These are phyloP conservation scores for Podospora fimiseda DNA, from an alignment of 495 filamentous ascomycete genomes.

Conservation along the genomic window DNA sequence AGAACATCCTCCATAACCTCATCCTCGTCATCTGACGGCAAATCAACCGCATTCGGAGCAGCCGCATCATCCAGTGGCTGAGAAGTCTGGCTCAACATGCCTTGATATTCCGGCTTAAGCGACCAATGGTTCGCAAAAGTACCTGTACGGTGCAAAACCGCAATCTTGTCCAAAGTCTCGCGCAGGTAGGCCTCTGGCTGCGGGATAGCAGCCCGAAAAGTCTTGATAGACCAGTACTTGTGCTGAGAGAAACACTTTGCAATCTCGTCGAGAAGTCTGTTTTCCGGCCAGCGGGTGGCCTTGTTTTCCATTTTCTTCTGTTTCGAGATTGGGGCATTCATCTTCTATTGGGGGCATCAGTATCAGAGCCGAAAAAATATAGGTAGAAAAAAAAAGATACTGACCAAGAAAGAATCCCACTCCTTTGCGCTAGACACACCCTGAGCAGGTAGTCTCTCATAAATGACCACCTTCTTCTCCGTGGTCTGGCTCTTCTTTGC, in stretches of 20 bases:
- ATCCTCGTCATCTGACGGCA: slow-evolving; percentile 17
- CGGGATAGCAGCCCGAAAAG: slow-evolving; percentile 59
- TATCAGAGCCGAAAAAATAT: not conserved
- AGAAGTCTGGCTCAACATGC: slow-evolving; percentile 45
- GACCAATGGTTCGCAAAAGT: slow-evolving; percentile 78
- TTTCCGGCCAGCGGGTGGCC: slow-evolving; percentile 75
- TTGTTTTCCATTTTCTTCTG: slow-evolving; percentile 65
- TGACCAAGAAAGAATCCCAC: slow-evolving; percentile 54
- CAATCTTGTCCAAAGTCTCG: slow-evolving; percentile 74
- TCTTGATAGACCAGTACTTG: slow-evolving; percentile 84
- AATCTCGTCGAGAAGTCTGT: slow-evolving; percentile 77
- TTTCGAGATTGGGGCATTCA: slow-evolving; percentile 40
- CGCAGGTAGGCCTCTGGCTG: slow-evolving; percentile 93
- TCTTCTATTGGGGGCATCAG: slow-evolving; percentile 37
- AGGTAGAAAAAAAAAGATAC: slow-evolving; percentile 13
- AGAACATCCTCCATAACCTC: slow-evolving; percentile 67
- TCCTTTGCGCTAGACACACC: slow-evolving; percentile 39
- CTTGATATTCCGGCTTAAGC: slow-evolving; percentile 64
- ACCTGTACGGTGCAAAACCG: slow-evolving; percentile 70
- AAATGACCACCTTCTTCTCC: slow-evolving; percentile 47
- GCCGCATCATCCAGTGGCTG: slow-evolving; percentile 42
- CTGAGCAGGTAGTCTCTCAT: slow-evolving; percentile 30
- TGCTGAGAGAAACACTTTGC: slow-evolving; percentile 75
- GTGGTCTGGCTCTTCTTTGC: slow-evolving; percentile 59
- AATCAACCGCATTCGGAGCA: no score